phyloP scores from a whole-genome alignment of 139 green algal species.

The Micromonas commoda region DNA sequence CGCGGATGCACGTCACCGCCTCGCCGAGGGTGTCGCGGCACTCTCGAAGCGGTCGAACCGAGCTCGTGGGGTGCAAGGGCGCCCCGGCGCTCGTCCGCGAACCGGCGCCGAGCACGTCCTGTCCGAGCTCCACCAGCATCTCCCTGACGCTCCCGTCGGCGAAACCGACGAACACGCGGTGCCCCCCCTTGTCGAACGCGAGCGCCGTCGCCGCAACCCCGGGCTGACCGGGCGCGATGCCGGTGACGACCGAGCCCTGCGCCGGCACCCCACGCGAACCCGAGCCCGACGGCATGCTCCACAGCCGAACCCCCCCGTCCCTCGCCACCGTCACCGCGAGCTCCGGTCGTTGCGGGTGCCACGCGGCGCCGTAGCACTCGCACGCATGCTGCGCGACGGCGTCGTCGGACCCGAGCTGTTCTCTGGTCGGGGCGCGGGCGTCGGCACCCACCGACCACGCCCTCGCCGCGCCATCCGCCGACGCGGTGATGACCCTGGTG shows the following conservation, averaged over 20 bases:
- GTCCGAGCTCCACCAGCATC: neutral
- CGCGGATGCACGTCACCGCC: neutral
- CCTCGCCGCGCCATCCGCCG: neutral
- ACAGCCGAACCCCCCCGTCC: neutral
- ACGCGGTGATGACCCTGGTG: neutral
- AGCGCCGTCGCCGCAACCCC: neutral
- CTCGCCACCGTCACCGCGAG: neutral
- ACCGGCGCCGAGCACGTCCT: neutral
- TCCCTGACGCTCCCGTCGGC: neutral
- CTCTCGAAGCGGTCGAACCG: neutral
- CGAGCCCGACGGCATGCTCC: neutral
- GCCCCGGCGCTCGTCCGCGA: neutral
- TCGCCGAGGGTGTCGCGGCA: neutral
- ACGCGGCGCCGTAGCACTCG: neutral
- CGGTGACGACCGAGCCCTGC: too few relatives aligned
- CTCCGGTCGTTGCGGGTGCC: neutral
- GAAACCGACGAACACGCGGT: neutral
- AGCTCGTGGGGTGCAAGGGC: too few relatives aligned
- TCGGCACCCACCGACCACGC: neutral
- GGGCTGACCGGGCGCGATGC: neutral
- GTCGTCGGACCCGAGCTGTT: neutral
- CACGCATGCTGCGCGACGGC: neutral
- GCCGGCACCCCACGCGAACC: too few relatives aligned
- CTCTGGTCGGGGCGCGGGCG: too few relatives aligned
- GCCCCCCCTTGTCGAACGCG: neutral